Percentiles rank a stretch among this genome's conserved stretches.
phyloP scores from a whole-genome alignment of 1,284 basidiomycete species.

The Xerocomus nothofagi region DNA sequence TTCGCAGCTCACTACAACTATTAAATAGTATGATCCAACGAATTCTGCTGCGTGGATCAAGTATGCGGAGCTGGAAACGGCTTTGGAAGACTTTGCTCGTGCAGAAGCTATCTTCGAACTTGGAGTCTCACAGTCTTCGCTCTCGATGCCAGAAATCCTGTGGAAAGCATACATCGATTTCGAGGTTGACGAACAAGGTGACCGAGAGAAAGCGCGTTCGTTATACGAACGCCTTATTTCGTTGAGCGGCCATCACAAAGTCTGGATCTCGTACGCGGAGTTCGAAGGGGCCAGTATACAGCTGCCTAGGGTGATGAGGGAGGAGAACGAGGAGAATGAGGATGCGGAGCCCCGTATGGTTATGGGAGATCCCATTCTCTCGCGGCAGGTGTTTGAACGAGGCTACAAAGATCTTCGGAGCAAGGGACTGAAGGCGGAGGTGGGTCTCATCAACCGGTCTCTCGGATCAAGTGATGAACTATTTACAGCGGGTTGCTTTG shows the following conservation, averaged over 20 bases:
- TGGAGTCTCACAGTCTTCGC: conserved; percentile 83
- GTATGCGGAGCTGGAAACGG: conserved; percentile 93
- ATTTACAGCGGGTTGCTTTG: conserved; percentile 74
- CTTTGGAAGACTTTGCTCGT: conserved; percentile 88
- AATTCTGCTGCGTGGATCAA: conserved; percentile 96
- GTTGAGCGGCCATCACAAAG: conserved; percentile 93
- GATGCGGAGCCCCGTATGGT: conserved; percentile 63
- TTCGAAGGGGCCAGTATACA: conserved; percentile 75
- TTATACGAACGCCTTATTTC: conserved; percentile 89
- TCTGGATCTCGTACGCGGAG: conserved; percentile 80
- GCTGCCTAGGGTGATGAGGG: conserved; percentile 62
- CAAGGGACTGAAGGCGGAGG: conserved; percentile 85
- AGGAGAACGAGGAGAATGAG: conserved; percentile 74
- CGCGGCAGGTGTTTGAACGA: conserved; percentile 79
- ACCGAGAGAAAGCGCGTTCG: conserved; percentile 81
- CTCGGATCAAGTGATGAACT: conserved; percentile 4
- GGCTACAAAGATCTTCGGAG: conserved; percentile 85
- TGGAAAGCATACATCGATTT: conserved; percentile 99
- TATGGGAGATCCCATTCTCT: conserved; percentile 66
- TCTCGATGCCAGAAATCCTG: conserved; percentile 98
- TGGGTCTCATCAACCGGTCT: conserved; percentile 37
- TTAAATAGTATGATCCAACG: conserved; percentile 75
- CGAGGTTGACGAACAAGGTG: conserved; percentile 87
- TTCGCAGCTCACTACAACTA: conserved; percentile 3
- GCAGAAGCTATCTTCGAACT: conserved; percentile 96